Base-by-base conservation (phyloP, 1,284 basidiomycete genomes). In the Vanrija sp. region DNA sequence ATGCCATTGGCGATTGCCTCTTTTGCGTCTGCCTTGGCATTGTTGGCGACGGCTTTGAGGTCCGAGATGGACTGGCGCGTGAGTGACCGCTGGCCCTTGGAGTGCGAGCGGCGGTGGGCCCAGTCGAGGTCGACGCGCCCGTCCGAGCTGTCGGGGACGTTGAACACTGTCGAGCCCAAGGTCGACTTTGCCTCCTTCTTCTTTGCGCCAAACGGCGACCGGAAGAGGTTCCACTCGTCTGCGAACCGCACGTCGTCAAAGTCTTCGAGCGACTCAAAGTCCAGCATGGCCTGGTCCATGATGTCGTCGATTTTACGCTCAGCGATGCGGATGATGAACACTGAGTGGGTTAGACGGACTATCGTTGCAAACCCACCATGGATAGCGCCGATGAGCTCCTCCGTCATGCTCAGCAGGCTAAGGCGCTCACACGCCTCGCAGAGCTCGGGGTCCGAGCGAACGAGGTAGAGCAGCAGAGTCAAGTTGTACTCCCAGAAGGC, bases 401-500 rank as follows among this genome's bases (percentile, higher is more conserved):
- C 72, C 19, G 77, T 57, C 67, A 74, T 71, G 36, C 57, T 50
- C 25, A 76, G 42, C n/a, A 88, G 84, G 36, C 87, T 87, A 45
- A 93, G 76, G 67, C 86, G 81, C 64, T 90, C 87, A 65, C 88
- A 92, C 2, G 84, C 83, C 56, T 83, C 82, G 51, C 81, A 83
- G 54, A 93, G 83, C 10, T 82, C 81, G 43, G 82, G 81, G 69
- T 97, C 93, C 60, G 87, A 88, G 54, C 88, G 85, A 71, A 96
- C 81, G 51, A 98, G 84, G 77, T 97, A 90, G 16, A 98, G 80
- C 79, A 95, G 88, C 15, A 91, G 75, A 7, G 89, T 90, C 23
- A 85, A 83, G 73, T 98, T 98, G 76, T 90, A 90, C 39, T 96
- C 78, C 95, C 96, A 98, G 74, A 97, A 98, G 20, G 92, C 83